Percentiles rank a stretch among this genome's conserved stretches.
Conservation (phyloP, 169 alveolate genomes). For the Theileria luwenshuni region DNA sequence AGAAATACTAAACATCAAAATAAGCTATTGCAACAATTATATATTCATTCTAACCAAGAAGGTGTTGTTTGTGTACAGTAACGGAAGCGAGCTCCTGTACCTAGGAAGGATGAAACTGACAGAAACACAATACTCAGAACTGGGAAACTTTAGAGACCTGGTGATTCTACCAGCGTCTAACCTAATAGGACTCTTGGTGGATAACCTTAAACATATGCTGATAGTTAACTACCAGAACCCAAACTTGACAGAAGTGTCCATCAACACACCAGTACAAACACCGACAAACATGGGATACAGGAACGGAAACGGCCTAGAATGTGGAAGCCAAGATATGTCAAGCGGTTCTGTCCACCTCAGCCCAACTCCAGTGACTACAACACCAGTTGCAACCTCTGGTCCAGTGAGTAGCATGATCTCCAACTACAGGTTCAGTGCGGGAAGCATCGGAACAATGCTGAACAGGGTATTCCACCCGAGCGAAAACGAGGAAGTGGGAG, state of each 20-base stretch:
- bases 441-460: neutral
- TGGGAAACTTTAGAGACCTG: conserved; percentile 45
- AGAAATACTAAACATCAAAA: conserved; percentile 20
- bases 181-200: conserved; percentile 40
- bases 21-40: conserved; percentile 44
- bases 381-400: neutral
- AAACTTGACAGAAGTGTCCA: neutral
- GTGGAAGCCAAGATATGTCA: too few relatives aligned
- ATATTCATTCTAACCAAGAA: conserved; percentile 38
- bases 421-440: neutral
- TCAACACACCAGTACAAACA: neutral
- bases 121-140: neutral
- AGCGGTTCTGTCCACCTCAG: neutral
- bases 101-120: conserved; percentile 33
- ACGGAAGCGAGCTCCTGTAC: conserved; percentile 23
- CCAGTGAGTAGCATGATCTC: too few relatives aligned
- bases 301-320: neutral
- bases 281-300: neutral
- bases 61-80: conserved; percentile 47
- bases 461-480: neutral
- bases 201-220: conserved; percentile 37
- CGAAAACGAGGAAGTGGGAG: neutral
- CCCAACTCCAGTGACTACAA: neutral
- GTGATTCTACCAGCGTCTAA: conserved; percentile 25
- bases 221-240: conserved; percentile 27